Evolutionary conservation across 2,329 filamentous ascomycete genomes (phyloP), one percentile per base, ranked within the genome.

Genomic region (Epichloe glyceriae): DNA sequence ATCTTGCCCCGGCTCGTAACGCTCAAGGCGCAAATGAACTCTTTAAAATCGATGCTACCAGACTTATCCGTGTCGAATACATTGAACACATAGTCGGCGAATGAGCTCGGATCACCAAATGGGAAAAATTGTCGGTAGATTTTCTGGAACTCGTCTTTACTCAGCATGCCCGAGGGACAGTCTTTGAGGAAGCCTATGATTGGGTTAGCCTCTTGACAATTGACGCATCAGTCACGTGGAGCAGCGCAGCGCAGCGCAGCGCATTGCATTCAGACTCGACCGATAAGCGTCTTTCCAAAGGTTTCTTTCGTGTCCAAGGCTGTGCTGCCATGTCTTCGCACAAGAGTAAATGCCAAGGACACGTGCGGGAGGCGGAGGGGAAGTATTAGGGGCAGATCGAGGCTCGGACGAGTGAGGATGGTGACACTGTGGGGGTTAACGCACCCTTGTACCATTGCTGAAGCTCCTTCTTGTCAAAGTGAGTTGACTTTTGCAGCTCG

Each of bases 51-150:
- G 65, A 98, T 98, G 60, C 87, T 91, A 58, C 93, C 93, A 43
- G 88, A 95, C 64, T 95, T 94, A 71, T 98, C 93, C 65, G 88
- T 86, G 69, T 98, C 93, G 68, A 98, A 98, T 39, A 98, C 93
- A 61, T 96, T 95, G 75, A 98, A 98, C 55, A 98, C 93, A 67
- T 97, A 97, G 72, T 97, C 91, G 66, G 93, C 93, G 67, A 98
- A 98, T 3, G 88, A 93, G 26, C 88, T 95, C 3, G 93, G 93
- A 67, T 98, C 93, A 59, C 93, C 93, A 63, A 97, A 97, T 14
- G 93, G 93, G 70, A 98, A 98, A 79, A 98, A 98, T 70, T 97
- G 93, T 62, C 93, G 88, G 72, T 98, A 98, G 64, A 98, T 98
- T 74, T 97, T 97, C 71, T 97, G 93, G 69, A 98, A 98, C 70